Percentiles rank a stretch among this genome's conserved stretches.
Evolutionary conservation across 176 grass and related monocot genomes (phyloP).

Genomic region (Musa beccarii): DNA sequence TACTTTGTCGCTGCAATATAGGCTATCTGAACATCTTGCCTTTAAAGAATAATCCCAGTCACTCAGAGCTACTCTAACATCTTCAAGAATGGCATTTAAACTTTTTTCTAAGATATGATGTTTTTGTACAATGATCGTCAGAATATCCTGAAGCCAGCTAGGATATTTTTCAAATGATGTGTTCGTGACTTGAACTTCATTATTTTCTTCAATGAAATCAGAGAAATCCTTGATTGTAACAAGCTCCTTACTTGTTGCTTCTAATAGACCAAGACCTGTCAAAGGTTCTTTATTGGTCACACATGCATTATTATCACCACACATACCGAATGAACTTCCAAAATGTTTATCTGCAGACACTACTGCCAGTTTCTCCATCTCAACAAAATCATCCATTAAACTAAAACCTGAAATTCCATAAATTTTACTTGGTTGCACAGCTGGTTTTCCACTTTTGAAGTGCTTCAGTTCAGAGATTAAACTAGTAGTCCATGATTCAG

Average conservation of each 20-base stretch:
- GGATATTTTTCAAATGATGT: constrained; percentile 27
- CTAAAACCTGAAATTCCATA: constrained; percentile 27
- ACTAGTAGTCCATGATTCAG: constrained; percentile 61
- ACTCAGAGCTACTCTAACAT: constrained; percentile 35
- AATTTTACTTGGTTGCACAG: constrained; percentile 25
- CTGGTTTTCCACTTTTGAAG: constrained; percentile 42
- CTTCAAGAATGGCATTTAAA: constrained; percentile 35
- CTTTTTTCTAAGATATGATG: constrained; percentile 46
- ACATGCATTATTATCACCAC: constrained; percentile 3
- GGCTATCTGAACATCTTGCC: constrained; percentile 6
- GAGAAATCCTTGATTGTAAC: neutral
- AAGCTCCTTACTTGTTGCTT: constrained; percentile 7
- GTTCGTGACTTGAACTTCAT: neutral
- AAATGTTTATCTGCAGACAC: constrained; percentile 3
- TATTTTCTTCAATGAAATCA: neutral
- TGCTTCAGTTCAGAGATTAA: constrained; percentile 63
- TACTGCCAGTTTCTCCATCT: constrained; percentile 48
- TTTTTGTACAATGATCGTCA: constrained; percentile 37
- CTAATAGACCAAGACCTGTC: constrained; percentile 2
- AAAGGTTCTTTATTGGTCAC: constrained; percentile 1
- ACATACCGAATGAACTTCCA: constrained; percentile 14
- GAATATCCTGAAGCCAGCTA: constrained; percentile 42
- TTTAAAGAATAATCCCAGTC: constrained; percentile 8
- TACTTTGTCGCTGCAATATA: neutral
- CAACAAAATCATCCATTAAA: constrained; percentile 48